Base-by-base conservation (phyloP, 1,284 basidiomycete species). In the Dichomitus squalens region DNA sequence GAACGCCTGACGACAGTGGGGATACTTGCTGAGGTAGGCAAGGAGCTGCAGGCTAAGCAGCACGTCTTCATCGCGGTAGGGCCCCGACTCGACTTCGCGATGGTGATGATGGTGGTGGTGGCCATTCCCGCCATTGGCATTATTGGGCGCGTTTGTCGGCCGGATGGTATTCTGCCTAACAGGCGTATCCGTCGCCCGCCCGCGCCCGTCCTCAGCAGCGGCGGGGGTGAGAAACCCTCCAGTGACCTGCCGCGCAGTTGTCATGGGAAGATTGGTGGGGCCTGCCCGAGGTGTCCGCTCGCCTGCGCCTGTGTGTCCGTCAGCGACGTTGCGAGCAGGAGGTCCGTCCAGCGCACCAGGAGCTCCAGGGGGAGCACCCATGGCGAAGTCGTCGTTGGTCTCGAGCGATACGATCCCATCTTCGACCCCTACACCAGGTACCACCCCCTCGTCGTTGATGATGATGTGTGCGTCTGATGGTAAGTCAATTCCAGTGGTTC, bases 1-100 rank as follows among this genome's bases (percentile, higher is more conserved):
- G 72, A 99, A 98, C 6, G 95, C 93, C 64, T 95, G 89, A n/a
- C 96, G 82, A 3, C 99, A 96, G 73, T 99, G 96, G 0, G 96
- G 94, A 71, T 99, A 99, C 73, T 99, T 99, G 76, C 92, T 95
- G 21, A 99, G 80, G 69, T 99, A 99, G 7, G 97, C 97, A 0
- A 99, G 80, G 1, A 99, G 84, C 73, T 99, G 96, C 14, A 99
- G 77, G 23, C 90, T 87, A 16, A 97, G 83, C 3, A 99, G 77
- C 0, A 99, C 95, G 66, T 98, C 96, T 69, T 98, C 96, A 70
- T 99, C 96, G 29, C 94, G 86, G 74, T 96, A 98, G 20, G 85
- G 85, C 0, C 87, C 87, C 0, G 79, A 69, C 35, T 81, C 79
- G 4, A 65, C 33, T 48, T 78, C 75, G 36, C 72, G 66, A 31